Base-by-base conservation (phyloP, 1,284 basidiomycete genomes). In the Leccinum solheimii region DNA sequence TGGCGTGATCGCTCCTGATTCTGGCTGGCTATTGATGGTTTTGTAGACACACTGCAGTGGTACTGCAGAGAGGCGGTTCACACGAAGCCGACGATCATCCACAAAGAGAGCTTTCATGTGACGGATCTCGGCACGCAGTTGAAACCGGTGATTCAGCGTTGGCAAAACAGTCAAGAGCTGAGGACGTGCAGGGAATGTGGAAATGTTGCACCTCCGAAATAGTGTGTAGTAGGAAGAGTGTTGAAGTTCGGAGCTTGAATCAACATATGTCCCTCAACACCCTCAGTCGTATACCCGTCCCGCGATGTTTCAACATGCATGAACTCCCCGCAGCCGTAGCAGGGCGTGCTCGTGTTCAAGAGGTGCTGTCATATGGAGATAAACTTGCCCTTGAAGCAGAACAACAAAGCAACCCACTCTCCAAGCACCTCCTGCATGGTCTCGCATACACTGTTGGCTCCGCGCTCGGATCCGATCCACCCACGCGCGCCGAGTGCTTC, bases 51-150 rank as follows among this genome's bases (percentile, higher is more conserved):
- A 2, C 82, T 98, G 61, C 86, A 94, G 50, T 98, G 97, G 97
- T 98, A 97, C 76, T 98, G 97, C 77, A 87, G 85, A 30, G 86
- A 88, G 32, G 69, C 77, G 0, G 80, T 79, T 9, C 92, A 96
- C 73, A 68, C 78, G 23, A 79, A 82, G 55, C 94, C 96, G 0
- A 91, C 90, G 3, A 80, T 95, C 65, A 93, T 99, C 70, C 85
- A 91, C 66, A 91, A 97, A 75, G 92, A 92, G 60, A 79, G 84
- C 2, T 95, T 98, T 76, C 91, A 96, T 74, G 92, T 93, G 69
- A 91, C 89, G 0, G 94, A 98, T 74, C 84, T 99, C 38, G 96
- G 95, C 52, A 92, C 91, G 5, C 95, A 98, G 78, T 83, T 98
- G 64, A 97, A 97, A 79, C 93, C 95, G 0, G 81, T 96, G 59